Conservation (phyloP, 805 yeast genomes). For the Ogataea neopini region DNA sequence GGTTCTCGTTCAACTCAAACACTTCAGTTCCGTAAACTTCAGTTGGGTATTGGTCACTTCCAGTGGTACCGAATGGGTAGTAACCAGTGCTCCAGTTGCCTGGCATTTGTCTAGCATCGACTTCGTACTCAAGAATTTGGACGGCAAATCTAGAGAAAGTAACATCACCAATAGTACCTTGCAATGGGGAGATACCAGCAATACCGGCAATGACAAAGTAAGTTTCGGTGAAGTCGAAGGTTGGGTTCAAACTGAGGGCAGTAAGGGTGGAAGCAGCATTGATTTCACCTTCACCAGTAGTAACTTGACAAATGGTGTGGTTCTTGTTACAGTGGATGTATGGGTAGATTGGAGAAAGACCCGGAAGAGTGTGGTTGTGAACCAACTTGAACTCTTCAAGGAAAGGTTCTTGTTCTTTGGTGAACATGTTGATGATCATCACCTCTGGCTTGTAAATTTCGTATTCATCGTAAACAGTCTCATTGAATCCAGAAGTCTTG, state of each 20-base stretch:
- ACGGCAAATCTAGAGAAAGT: conserved; percentile 62
- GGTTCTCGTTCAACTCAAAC: conserved; percentile 57
- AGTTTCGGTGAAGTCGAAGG: conserved; percentile 58
- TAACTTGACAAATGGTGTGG: conserved; percentile 57
- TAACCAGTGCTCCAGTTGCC: conserved; percentile 62
- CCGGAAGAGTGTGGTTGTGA: conserved; percentile 62
- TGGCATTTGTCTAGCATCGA: conserved; percentile 51
- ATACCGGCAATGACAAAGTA: conserved; percentile 67
- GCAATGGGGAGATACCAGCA: conserved; percentile 61
- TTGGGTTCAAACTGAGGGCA: conserved; percentile 53
- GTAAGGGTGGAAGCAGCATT: conserved; percentile 63
- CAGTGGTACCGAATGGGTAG: conserved; percentile 53
- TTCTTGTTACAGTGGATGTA: conserved; percentile 53
- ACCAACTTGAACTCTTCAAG: conserved; percentile 46
- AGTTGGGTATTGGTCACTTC: conserved; percentile 51
- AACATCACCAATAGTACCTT: conserved; percentile 60
- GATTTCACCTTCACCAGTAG: conserved; percentile 71
- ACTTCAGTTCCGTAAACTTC: conserved; percentile 65
- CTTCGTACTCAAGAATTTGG: conserved; percentile 60
- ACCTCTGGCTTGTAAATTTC: conserved; percentile 51
- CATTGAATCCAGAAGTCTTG: conserved; percentile 26
- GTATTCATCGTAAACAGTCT: conserved; percentile 23
- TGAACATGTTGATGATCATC: conserved; percentile 57
- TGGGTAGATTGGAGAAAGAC: conserved; percentile 62
- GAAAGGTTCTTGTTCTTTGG: conserved; percentile 55